phyloP scores from a whole-genome alignment of 495 filamentous ascomycete species.

The Cudoniella acicularis region DNA sequence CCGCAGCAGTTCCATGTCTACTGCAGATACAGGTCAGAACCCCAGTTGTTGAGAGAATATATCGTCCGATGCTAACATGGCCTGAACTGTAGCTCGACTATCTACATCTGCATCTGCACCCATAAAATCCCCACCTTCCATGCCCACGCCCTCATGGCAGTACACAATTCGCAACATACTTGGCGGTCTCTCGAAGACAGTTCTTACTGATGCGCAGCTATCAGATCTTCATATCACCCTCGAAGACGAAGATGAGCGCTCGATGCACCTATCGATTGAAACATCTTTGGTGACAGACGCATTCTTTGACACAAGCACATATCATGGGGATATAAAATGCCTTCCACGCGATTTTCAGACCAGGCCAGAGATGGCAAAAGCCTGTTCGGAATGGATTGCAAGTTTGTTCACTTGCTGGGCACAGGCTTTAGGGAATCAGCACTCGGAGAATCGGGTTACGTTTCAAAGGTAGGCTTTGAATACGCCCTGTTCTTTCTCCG shows the following conservation, averaged over 20 bases:
- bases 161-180: background rate
- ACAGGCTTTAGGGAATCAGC: background rate
- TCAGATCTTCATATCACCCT: background rate
- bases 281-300: background rate
- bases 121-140: too few species aligned
- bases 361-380: background rate
- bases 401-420: background rate
- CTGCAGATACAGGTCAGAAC: too few species aligned
- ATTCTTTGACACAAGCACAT: background rate
- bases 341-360: background rate
- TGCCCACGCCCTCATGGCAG: background rate
- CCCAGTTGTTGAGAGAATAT: too few species aligned
- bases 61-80: too few species aligned
- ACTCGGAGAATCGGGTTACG: background rate
- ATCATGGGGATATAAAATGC: background rate
- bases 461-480: background rate
- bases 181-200: background rate
- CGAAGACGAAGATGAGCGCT: conserved; percentile 1
- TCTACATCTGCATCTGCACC: too few species aligned
- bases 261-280: background rate
- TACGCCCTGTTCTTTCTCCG: background rate
- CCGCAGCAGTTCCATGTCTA: too few species aligned
- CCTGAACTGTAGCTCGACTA: too few species aligned
- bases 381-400: background rate
- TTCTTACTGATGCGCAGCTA: background rate